Evolutionary conservation across 768 basidiomycete species (phyloP).

Genomic region (Tricholoma terreum): DNA sequence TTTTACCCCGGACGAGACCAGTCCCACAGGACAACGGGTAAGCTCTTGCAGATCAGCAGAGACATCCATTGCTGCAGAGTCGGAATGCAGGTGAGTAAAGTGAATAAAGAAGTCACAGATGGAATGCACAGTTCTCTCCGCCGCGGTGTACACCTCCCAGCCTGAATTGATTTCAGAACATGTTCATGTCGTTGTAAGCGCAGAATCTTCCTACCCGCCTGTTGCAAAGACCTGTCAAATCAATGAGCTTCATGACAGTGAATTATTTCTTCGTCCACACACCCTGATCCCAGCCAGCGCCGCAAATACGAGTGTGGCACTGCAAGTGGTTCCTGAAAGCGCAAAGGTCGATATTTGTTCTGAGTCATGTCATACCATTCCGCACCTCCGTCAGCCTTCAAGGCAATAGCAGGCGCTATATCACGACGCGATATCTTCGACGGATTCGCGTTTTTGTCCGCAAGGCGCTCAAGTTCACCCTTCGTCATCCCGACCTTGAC

Average conservation of each 20-base stretch:
- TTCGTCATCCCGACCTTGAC: conserved; percentile 81
- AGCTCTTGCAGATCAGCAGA: conserved; percentile 94
- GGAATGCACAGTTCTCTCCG: conserved; percentile 36
- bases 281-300: conserved; percentile 87
- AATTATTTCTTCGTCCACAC: background rate
- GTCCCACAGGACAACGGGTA: conserved; percentile 82
- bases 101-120: background rate
- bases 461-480: conserved; percentile 64
- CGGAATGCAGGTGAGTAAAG: background rate
- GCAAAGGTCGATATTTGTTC: conserved; percentile 17
- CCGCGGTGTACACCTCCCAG: conserved; percentile 81
- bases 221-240: conserved; percentile 84
- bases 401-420: conserved; percentile 69
- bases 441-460: conserved; percentile 44
- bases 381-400: conserved; percentile 70
- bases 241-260: conserved; percentile 36
- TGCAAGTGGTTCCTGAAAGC: conserved; percentile 59
- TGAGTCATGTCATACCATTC: background rate
- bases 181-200: background rate
- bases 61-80: conserved; percentile 77
- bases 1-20: conserved; percentile 93
- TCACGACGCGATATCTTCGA: conserved; percentile 80
- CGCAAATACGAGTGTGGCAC: conserved; percentile 71
- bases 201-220: conserved; percentile 64
- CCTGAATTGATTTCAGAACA: conserved; percentile 28